phyloP scores from a whole-genome alignment of 2,329 filamentous ascomycete genomes.

The Exophiala oligosperma region DNA sequence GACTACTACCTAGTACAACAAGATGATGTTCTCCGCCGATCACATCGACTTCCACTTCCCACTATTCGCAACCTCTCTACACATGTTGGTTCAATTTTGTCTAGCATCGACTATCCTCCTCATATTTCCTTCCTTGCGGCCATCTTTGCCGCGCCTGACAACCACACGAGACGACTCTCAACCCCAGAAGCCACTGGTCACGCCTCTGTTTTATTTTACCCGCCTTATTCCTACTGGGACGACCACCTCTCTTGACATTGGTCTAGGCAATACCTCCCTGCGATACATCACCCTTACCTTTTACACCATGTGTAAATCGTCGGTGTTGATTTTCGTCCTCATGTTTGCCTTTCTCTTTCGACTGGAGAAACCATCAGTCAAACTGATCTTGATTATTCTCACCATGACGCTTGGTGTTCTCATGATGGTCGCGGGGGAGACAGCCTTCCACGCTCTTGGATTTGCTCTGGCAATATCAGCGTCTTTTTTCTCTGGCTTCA shows the following conservation, averaged over 20 bases:
- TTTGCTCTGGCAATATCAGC: slow-evolving; percentile 92
- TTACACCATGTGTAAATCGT: slow-evolving; percentile 99
- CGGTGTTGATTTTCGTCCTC: slow-evolving; percentile 89
- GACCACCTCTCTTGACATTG: slow-evolving; percentile 93
- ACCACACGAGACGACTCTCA: slow-evolving; percentile 12
- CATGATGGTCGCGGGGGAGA: slow-evolving; percentile 97
- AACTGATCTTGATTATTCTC: slow-evolving; percentile 80
- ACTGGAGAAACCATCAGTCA: slow-evolving; percentile 82
- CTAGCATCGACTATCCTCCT: slow-evolving; percentile 77
- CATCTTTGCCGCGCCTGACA: slow-evolving; percentile 47
- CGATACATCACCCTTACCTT: slow-evolving; percentile 97
- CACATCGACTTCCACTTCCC: slow-evolving; percentile 90
- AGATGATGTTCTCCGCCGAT: slow-evolving; percentile 92
- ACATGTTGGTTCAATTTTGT: slow-evolving; percentile 93
- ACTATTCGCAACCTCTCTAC: slow-evolving; percentile 89
- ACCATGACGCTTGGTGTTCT: slow-evolving; percentile 92
- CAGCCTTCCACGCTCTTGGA: slow-evolving; percentile 81
- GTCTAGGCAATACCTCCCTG: slow-evolving; percentile 90
- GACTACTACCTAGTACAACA: slow-evolving; percentile 75
- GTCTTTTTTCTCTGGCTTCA: slow-evolving; percentile 92
- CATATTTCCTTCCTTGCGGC: slow-evolving; percentile 78
- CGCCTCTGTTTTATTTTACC: slow-evolving; percentile 85
- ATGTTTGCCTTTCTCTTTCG: slow-evolving; percentile 93
- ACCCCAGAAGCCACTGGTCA: slow-evolving; percentile 66
- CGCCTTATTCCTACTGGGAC: slow-evolving; percentile 88